Conservation (phyloP, 352 stramenopile genomes). For the Phytophthora sojae region DNA sequence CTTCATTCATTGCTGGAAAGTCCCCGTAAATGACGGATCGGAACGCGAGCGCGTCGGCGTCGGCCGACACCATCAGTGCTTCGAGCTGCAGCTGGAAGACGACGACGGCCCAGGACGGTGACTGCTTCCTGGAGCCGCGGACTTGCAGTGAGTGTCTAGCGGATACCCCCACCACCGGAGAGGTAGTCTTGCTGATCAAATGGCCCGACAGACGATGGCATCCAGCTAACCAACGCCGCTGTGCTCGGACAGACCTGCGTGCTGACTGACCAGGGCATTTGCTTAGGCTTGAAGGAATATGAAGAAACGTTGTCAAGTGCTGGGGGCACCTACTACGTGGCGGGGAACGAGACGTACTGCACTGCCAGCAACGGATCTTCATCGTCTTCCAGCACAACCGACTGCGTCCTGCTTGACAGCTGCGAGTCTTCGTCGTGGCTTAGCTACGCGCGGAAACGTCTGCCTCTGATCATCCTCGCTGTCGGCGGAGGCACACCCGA, state of each 20-base stretch:
- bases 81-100: constrained; percentile 48
- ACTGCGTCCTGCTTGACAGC: constrained; percentile 47
- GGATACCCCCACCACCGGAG: constrained; percentile 32
- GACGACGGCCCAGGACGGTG: constrained; percentile 13
- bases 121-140: constrained; percentile 37
- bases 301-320: constrained; percentile 5
- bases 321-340: constrained; percentile 17
- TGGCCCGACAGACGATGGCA: background rate
- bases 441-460: constrained; percentile 25
- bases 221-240: background rate
- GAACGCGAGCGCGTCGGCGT: constrained; percentile 5
- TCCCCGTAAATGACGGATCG: constrained; percentile 16
- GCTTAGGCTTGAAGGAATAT: constrained; percentile 18
- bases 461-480: constrained; percentile 25
- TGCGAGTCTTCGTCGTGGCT: constrained; percentile 49
- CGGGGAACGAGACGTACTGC: constrained; percentile 30
- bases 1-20: constrained; percentile 35
- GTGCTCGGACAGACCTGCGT: constrained; percentile 28
- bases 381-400: background rate
- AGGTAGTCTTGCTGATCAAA: constrained; percentile 22
- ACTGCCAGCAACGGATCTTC: constrained; percentile 1
- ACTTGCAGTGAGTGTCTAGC: constrained; percentile 50
- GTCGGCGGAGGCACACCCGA: constrained; percentile 17
- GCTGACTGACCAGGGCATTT: constrained; percentile 33
- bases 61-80: constrained; percentile 13